These are phyloP conservation scores for Leishmania amazonensis DNA, from an alignment of 208 protist species.

Conservation along the genomic window DNA sequence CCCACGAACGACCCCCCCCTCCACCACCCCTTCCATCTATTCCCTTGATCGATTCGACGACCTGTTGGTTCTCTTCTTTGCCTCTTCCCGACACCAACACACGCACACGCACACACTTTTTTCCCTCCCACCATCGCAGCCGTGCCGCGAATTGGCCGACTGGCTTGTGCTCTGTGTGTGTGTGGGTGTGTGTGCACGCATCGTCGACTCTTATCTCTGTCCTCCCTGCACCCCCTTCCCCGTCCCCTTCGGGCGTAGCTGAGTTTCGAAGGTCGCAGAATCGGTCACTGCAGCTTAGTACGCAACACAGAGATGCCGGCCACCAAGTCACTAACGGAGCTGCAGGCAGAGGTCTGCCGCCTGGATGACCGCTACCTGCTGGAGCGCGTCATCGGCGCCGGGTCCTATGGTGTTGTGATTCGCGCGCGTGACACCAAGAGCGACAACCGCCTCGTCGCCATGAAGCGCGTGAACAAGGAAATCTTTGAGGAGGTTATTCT, in stretches of 20 bases:
- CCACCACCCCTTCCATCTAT: neutral
- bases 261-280: neutral
- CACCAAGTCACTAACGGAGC: constrained; percentile 55
- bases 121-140: neutral
- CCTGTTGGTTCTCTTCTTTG: neutral
- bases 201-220: neutral
- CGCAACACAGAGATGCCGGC: constrained; percentile 22
- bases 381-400: constrained; percentile 89
- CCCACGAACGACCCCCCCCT: neutral
- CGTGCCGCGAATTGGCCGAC: neutral
- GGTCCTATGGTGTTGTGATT: constrained; percentile 92
- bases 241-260: neutral
- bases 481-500: constrained; percentile 94
- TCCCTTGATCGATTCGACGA: neutral
- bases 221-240: neutral
- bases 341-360: constrained; percentile 79
- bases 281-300: neutral
- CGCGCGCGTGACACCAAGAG: constrained; percentile 73
- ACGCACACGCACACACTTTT: neutral
- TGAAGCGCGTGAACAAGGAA: constrained; percentile 96
- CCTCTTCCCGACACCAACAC: neutral
- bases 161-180: neutral
- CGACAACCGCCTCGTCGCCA: constrained; percentile 83
- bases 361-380: constrained; percentile 90
- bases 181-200: neutral